Evolutionary conservation across 164 flowering plant genomes (phyloP).

Genomic region (Nelumbo lutea): DNA sequence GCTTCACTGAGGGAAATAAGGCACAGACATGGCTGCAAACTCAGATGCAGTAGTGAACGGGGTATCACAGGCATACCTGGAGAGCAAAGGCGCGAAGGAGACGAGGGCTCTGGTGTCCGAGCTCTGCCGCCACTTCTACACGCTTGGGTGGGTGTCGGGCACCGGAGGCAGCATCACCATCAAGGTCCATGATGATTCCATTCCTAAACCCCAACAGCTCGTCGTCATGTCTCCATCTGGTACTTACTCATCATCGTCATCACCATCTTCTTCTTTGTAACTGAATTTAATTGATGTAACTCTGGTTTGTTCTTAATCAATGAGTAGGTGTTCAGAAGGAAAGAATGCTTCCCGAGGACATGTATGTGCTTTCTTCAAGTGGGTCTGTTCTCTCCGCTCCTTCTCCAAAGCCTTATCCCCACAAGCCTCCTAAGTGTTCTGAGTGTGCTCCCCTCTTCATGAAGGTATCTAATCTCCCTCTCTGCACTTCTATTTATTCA

Average conservation of each 20-base stretch:
- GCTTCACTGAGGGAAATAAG: too few relatives aligned
- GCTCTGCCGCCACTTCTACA: slow-evolving; percentile 85
- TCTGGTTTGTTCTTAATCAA: not conserved
- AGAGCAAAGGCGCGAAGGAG: slow-evolving; percentile 50
- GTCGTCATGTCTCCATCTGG: slow-evolving; percentile 97
- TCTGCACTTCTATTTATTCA: too few relatives aligned
- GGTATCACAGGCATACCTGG: slow-evolving; percentile 63
- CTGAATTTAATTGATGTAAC: too few relatives aligned
- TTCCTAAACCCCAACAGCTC: slow-evolving; percentile 71
- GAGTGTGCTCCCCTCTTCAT: slow-evolving; percentile 89
- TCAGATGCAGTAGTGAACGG: slow-evolving; percentile 40
- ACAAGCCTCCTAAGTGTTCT: slow-evolving; percentile 88
- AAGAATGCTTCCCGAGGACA: slow-evolving; percentile 87
- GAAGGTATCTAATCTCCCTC: slow-evolving; percentile 45
- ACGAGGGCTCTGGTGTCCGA: slow-evolving; percentile 59
- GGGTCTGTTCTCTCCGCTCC: slow-evolving; percentile 64
- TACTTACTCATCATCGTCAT: slow-evolving; percentile 12
- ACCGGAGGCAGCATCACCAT: slow-evolving; percentile 93
- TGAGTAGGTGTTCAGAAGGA: slow-evolving; percentile 92
- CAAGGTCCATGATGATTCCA: slow-evolving; percentile 79
- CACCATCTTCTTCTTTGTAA: not conserved
- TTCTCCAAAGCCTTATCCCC: slow-evolving; percentile 63
- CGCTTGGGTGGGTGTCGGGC: slow-evolving; percentile 90
- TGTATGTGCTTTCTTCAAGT: slow-evolving; percentile 51
- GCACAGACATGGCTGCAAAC: not conserved